Evolutionary conservation across 768 basidiomycete species (phyloP), one percentile per base, ranked within the genome.

Genomic region (Leucosporidium creatinivorum): DNA sequence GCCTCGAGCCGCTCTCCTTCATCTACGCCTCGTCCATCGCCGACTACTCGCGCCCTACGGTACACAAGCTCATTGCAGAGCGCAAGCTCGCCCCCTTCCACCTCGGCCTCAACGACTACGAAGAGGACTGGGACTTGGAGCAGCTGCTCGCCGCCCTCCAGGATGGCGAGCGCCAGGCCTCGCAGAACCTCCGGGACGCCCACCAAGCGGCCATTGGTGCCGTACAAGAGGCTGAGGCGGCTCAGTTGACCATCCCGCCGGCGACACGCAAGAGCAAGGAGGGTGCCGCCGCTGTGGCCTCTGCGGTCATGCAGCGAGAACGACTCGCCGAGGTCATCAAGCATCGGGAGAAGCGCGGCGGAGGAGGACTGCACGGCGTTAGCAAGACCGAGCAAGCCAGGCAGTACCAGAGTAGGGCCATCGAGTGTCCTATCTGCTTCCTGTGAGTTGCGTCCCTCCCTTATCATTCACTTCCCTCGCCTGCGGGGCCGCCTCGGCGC

Each of bases 361-460:
- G 73, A 17, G 73, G 75, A 7, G 63, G 67, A 1, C 33, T 77
- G 15, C 66, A 69, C 48, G 49, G 48, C 57, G 52, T 28, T 57
- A 75, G 28, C 70, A 69, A 71, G 63, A 4, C 36, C 7, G 69
- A 66, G 62, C 69, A 69, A 58, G 73, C 60, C 23, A 62, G 51
- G 69, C 68, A 64, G 25, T 74, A 74, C 59, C 36, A 39, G 79
- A 81, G 85, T 68, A 86, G 86, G 33, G 91, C 93, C 23, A 82
- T 87, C 23, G 96, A 99, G 77, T 99, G 96, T 81, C 96, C 96
- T 28, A 96, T 99, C 69, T 99, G 93, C 80, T 97, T 98, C 80
- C 83, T 98, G 79, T 94, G 90, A 74, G 74, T 67, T 77, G 87
- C 85, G 66, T 63, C 74, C 70, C 59, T 10, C 5, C 23, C 49